phyloP scores from a whole-genome alignment of 2,329 filamentous ascomycete species.

The Neonectria coccinea region DNA sequence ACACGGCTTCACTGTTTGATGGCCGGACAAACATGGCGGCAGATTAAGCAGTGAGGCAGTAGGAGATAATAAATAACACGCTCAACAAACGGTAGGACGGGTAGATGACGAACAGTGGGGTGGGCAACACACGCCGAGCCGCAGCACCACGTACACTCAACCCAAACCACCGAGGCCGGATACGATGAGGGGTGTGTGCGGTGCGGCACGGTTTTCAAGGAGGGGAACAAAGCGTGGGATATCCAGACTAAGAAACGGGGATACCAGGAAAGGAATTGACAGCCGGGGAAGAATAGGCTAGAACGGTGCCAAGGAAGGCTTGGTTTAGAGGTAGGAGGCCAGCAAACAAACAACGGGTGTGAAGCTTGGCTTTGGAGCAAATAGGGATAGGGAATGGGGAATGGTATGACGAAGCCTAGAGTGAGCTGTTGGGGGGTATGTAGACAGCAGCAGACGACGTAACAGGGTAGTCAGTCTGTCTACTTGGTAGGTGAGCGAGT shows the following conservation, averaged over 20 bases:
- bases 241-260: not conserved
- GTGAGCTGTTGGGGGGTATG: not conserved
- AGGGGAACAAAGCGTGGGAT: slow-evolving; percentile 2
- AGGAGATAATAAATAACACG: slow-evolving; percentile 5
- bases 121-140: slow-evolving; percentile 3
- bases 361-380: not conserved
- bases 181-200: not conserved
- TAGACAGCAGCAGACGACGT: not conserved
- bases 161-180: not conserved
- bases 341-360: not conserved
- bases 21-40: slow-evolving; percentile 18
- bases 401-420: not conserved
- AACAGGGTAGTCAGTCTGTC: not conserved
- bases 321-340: not conserved
- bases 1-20: slow-evolving; percentile 23
- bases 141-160: slow-evolving; percentile 1
- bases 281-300: not conserved
- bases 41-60: not conserved
- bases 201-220: not conserved
- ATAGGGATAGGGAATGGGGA: not conserved
- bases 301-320: not conserved
- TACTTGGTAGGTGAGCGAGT: not conserved
- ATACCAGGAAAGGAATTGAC: not conserved
- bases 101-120: slow-evolving; percentile 17
- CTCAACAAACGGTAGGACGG: slow-evolving; percentile 3